Evolutionary conservation across 2,329 filamentous ascomycete species (phyloP).

Genomic region (Teratosphaeria pseudoeucalypti): DNA sequence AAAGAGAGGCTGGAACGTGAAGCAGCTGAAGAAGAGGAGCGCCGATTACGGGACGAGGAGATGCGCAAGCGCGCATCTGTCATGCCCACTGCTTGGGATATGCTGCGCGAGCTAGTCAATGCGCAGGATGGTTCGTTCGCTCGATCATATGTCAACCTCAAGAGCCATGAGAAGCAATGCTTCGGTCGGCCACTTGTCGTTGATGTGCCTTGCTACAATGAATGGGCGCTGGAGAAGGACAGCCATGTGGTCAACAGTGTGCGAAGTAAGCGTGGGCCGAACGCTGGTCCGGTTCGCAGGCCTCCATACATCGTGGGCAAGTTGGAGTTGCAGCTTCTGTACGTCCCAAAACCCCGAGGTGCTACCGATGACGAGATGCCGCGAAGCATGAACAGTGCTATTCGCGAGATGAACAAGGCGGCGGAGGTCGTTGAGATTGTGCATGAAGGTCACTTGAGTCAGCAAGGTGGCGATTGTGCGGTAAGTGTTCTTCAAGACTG

Average conservation of each 20-base stretch:
- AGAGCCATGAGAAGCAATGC: slow-evolving; percentile 79
- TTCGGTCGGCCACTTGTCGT: slow-evolving; percentile 81
- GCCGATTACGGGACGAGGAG: slow-evolving; percentile 32
- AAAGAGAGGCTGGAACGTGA: slow-evolving; percentile 74
- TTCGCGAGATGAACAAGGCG: slow-evolving; percentile 84
- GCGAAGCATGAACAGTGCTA: slow-evolving; percentile 96
- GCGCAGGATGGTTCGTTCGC: slow-evolving; percentile 86
- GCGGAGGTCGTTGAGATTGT: slow-evolving; percentile 64
- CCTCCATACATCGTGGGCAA: slow-evolving; percentile 97
- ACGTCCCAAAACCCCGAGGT: slow-evolving; percentile 84
- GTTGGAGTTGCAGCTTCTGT: slow-evolving; percentile 84
- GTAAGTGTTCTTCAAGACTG: slow-evolving; percentile 46
- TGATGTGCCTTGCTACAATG: slow-evolving; percentile 93
- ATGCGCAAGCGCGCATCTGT: slow-evolving; percentile 46
- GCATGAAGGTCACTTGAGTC: slow-evolving; percentile 83
- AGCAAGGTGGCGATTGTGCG: slow-evolving; percentile 94
- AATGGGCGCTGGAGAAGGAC: slow-evolving; percentile 86
- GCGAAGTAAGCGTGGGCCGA: slow-evolving; percentile 63
- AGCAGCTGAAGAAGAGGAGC: slow-evolving; percentile 56
- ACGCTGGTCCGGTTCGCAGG: slow-evolving; percentile 54
- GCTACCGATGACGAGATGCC: slow-evolving; percentile 86
- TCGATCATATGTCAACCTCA: slow-evolving; percentile 84
- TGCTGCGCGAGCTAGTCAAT: slow-evolving; percentile 75
- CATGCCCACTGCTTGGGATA: slow-evolving; percentile 65
- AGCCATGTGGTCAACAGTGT: slow-evolving; percentile 67